These are phyloP conservation scores for Russula foetens DNA, from an alignment of 768 basidiomycete species.

Conservation along the genomic window DNA sequence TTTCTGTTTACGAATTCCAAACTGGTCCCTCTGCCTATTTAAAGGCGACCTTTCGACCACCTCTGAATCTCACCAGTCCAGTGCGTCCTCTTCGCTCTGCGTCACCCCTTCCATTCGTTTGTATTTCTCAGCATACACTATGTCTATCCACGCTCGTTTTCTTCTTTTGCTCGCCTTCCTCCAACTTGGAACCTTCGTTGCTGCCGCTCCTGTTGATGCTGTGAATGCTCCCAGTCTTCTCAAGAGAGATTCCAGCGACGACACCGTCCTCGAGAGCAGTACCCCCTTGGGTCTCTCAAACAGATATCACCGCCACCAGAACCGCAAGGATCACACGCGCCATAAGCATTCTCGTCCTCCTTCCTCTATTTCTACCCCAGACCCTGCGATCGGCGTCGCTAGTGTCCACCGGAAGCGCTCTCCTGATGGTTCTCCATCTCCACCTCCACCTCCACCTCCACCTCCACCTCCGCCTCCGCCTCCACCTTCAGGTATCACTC, in stretches of 20 bases:
- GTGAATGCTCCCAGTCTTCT: not conserved
- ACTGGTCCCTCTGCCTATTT: not conserved
- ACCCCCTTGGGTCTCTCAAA: not conserved
- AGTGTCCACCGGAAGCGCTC: not conserved
- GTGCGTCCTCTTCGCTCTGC: not conserved
- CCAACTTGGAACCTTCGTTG: not conserved
- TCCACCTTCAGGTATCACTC: not conserved
- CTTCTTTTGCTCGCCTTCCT: slow-evolving; percentile 12
- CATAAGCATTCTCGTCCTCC: not conserved
- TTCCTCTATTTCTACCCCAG: not conserved
- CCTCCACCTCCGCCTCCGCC: not conserved
- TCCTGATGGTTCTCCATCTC: not conserved
- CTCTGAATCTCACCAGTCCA: not conserved
- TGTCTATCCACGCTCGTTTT: slow-evolving; percentile 15
- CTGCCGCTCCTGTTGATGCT: not conserved
- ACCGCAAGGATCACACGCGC: not conserved
- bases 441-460: not conserved
- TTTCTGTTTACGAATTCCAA: not conserved
- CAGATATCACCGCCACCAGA: not conserved
- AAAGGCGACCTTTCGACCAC: not conserved
- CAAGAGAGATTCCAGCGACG: not conserved
- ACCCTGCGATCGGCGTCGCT: not conserved
- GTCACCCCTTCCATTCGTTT: slow-evolving; percentile 12
- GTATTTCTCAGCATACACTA: not conserved
- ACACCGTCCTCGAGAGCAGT: not conserved